Percentiles rank a stretch among this genome's conserved stretches.
phyloP scores from a whole-genome alignment of 805 yeast species.

The Saturnispora ahearnii region DNA sequence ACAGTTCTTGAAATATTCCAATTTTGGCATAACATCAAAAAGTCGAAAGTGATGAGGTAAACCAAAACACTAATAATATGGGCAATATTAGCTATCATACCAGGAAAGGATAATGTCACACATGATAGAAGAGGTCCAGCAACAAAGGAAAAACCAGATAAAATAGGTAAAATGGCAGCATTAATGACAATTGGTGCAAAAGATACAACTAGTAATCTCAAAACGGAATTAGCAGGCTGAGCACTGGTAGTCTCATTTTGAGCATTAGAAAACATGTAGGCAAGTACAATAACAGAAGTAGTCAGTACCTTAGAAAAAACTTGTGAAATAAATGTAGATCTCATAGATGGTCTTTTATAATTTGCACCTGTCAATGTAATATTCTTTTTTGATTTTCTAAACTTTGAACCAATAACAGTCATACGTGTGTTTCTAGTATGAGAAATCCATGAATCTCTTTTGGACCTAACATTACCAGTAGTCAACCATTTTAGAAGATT shows the following conservation, averaged over 20 bases:
- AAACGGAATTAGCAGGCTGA: too few species aligned
- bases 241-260: too few species aligned
- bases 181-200: too few species aligned
- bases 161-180: too few species aligned
- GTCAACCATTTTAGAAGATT: too few species aligned
- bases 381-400: conserved; percentile 29
- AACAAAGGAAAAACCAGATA: too few species aligned
- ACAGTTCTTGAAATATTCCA: conserved; percentile 55
- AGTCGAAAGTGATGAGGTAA: conserved; percentile 48
- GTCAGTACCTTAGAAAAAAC: conserved; percentile 30
- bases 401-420: conserved; percentile 47
- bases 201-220: too few species aligned
- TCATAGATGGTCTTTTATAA: conserved; percentile 34
- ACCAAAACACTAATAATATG: conserved; percentile 46
- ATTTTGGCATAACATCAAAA: conserved; percentile 59
- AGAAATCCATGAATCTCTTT: too few species aligned
- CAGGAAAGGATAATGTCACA: too few species aligned
- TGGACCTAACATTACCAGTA: too few species aligned
- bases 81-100: conserved; percentile 37
- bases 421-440: conserved; percentile 33
- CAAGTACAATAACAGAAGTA: conserved; percentile 31
- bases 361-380: conserved; percentile 32
- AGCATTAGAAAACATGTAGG: too few species aligned
- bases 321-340: conserved; percentile 33
- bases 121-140: too few species aligned